Base-by-base conservation (phyloP, 2,329 filamentous ascomycete genomes). In the Teratosphaeria gauchensis region DNA sequence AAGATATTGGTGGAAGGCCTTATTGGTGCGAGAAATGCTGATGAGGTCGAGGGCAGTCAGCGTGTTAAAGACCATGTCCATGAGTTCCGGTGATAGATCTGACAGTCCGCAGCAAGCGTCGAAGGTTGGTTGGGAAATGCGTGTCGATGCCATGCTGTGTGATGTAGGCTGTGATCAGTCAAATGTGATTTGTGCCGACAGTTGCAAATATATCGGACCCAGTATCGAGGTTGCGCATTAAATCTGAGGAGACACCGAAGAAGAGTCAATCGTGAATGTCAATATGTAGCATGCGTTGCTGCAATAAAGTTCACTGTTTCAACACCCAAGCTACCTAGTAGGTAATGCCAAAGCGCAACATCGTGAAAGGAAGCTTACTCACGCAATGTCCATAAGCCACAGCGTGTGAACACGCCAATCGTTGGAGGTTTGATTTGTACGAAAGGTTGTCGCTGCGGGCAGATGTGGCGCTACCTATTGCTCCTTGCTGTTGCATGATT, bases 251-350 rank as follows among this genome's bases (percentile, higher is more conserved):
- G 24, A 28, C 4, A 28, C 24, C 24, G 4, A 28, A 4, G 24
- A 28, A 28, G 24, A 2, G 24, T 4, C 24, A 28, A 28, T 28
- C 24, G 24, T 28, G 24, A 28, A 28, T 28, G 24, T 28, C 2
- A 28, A 48, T 6, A 48, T 48, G 4, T 48, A 48, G n/a, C 6
- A 8, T 21, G n/a, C 2, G n/a, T 48, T 16, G 6, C 16, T 21
- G n/a, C 42, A 48, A 48, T 19, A 68, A 54, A 48, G 42, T 48
- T 48, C 19, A 2, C 7, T 48, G 42, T 19, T 7, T 21, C 19
- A 16, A 7, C 16, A 19, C 2, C 16, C 5, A 21, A 9, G n/a
- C 42, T 9, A 19, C 2, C 3, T 8, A 11, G 42, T 5, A 16
- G 9, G 19, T 19, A 8, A 6, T 21, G 42, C 9, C 42, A 48